A percentile compares a stretch with the other conserved stretches of the same genome.
Evolutionary conservation across 2,329 filamentous ascomycete genomes (phyloP).

Genomic region (Penicillium sp.): DNA sequence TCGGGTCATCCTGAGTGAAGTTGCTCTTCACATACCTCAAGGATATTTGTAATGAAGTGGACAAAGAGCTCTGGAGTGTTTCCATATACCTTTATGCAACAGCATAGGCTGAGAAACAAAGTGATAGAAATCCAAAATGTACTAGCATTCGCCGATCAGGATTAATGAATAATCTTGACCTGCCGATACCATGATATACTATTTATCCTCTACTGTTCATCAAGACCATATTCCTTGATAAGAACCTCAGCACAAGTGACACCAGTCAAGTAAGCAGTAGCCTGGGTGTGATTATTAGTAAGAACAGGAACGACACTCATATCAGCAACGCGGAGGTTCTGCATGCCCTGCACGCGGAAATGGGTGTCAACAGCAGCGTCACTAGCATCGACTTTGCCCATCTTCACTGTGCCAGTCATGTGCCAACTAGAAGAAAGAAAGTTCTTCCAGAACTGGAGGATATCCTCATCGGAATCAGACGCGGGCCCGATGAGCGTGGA

Average conservation of each 20-base stretch:
- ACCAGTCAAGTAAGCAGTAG: constrained; percentile 55
- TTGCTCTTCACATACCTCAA: too few species aligned
- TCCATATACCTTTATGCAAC: background rate
- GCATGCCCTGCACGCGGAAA: constrained; percentile 40
- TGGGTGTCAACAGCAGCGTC: constrained; percentile 50
- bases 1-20: constrained; percentile 28
- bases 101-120: background rate
- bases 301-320: constrained; percentile 45
- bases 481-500: constrained; percentile 44
- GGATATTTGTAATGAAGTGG: too few species aligned
- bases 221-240: constrained; percentile 45
- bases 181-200: background rate
- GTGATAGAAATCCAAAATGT: background rate
- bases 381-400: constrained; percentile 49
- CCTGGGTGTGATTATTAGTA: constrained; percentile 52
- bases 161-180: background rate
- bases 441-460: constrained; percentile 49
- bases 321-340: constrained; percentile 43
- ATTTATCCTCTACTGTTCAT: background rate
- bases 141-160: background rate
- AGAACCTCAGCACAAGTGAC: constrained; percentile 53
- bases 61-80: too few species aligned
- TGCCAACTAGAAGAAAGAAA: constrained; percentile 52
- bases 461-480: constrained; percentile 54
- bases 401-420: constrained; percentile 57